phyloP scores from a whole-genome alignment of 2,329 filamentous ascomycete species.

The Aureobasidium sp. region DNA sequence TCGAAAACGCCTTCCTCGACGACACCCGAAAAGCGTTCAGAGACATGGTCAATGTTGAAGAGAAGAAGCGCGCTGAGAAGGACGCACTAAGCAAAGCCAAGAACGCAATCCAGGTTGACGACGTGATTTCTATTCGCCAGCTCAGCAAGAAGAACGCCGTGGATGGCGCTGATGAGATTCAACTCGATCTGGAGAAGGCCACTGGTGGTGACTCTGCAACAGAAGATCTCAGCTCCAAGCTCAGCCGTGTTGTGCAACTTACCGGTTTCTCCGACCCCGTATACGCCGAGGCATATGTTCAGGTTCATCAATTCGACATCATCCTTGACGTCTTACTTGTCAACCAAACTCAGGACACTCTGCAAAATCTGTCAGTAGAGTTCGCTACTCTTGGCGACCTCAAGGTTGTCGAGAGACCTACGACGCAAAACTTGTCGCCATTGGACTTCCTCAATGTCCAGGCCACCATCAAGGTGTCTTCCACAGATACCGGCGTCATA shows the following conservation, averaged over 20 bases:
- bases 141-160: constrained; percentile 82
- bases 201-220: constrained; percentile 80
- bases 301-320: constrained; percentile 98
- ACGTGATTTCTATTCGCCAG: constrained; percentile 87
- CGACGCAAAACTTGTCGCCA: constrained; percentile 88
- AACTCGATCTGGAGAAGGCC: constrained; percentile 84
- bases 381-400: constrained; percentile 97
- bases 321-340: constrained; percentile 92
- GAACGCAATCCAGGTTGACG: constrained; percentile 89
- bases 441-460: constrained; percentile 98
- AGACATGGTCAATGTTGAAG: constrained; percentile 93
- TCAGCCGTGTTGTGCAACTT: constrained; percentile 91
- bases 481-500: constrained; percentile 95
- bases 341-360: constrained; percentile 92
- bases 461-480: constrained; percentile 97
- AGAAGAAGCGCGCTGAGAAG: constrained; percentile 95
- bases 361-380: constrained; percentile 95
- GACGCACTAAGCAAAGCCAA: constrained; percentile 90
- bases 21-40: constrained; percentile 94
- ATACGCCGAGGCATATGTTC: constrained; percentile 98
- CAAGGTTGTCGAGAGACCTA: constrained; percentile 94
- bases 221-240: constrained; percentile 86
- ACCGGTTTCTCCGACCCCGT: constrained; percentile 98
- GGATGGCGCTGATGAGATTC: constrained; percentile 78
- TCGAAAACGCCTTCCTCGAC: constrained; percentile 87